Evolutionary conservation across 73 alveolate species (phyloP).

Genomic region (Paramecium octaurelia): DNA sequence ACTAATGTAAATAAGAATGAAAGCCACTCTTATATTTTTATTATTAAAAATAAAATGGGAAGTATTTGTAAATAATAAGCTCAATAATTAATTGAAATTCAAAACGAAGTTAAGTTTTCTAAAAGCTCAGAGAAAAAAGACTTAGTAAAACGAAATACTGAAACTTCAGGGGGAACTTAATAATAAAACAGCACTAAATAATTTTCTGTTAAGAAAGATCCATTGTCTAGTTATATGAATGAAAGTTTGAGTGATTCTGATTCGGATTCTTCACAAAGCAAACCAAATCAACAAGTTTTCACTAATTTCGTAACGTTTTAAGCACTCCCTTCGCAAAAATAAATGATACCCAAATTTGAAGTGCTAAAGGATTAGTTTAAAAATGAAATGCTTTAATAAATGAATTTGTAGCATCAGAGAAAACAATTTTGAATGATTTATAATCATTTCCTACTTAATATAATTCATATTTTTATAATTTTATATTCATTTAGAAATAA

Average conservation of each 20-base stretch:
- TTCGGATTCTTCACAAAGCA: background rate
- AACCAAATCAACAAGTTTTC: background rate
- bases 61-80: constrained; percentile 18
- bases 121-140: constrained; percentile 12
- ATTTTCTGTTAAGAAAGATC: constrained; percentile 17
- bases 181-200: constrained; percentile 20
- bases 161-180: constrained; percentile 6
- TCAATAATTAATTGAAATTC: background rate
- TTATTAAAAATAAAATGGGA: constrained; percentile 40
- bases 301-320: constrained; percentile 40
- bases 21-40: background rate
- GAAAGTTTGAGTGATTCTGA: constrained; percentile 2
- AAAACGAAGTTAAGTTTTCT: background rate
- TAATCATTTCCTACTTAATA: background rate
- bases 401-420: background rate
- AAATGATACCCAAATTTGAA: constrained; percentile 23
- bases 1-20: background rate
- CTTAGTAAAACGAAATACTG: background rate
- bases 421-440: constrained; percentile 18
- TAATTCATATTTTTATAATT: background rate
- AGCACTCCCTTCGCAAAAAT: constrained; percentile 37
- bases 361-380: background rate
- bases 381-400: constrained; percentile 2
- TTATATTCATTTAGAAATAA: background rate
- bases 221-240: constrained; percentile 25